Evolutionary conservation across 805 yeast species (phyloP).

Genomic region (Pichia gijzeniarum): DNA sequence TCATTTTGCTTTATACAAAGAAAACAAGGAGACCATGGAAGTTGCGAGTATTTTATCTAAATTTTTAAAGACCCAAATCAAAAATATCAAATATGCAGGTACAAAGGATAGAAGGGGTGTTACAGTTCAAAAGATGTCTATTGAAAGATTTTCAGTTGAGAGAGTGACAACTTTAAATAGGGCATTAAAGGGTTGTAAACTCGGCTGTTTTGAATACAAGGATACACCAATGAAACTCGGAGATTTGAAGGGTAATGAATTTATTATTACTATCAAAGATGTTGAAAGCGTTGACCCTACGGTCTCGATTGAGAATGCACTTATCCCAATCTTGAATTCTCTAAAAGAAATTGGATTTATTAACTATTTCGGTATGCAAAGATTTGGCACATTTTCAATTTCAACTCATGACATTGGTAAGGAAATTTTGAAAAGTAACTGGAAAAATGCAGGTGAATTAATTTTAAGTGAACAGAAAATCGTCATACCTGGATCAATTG

Average conservation of each 20-base stretch:
- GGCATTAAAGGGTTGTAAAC: slow-evolving; percentile 65
- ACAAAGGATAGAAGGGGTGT: slow-evolving; percentile 96
- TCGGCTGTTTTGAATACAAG: slow-evolving; percentile 74
- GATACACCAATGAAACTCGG: slow-evolving; percentile 66
- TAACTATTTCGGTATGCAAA: slow-evolving; percentile 96
- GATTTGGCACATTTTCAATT: slow-evolving; percentile 93
- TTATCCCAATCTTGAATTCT: slow-evolving; percentile 49
- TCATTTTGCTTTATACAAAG: slow-evolving; percentile 81
- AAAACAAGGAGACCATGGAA: slow-evolving; percentile 97
- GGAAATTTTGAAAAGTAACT: slow-evolving; percentile 60
- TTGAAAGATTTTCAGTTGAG: slow-evolving; percentile 62
- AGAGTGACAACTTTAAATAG: slow-evolving; percentile 72
- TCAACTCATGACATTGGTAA: slow-evolving; percentile 87
- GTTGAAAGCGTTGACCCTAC: slow-evolving; percentile 36
- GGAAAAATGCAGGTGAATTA: slow-evolving; percentile 74
- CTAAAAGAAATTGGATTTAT: slow-evolving; percentile 70
- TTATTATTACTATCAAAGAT: slow-evolving; percentile 76
- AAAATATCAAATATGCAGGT: slow-evolving; percentile 76
- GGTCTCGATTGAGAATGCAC: slow-evolving; percentile 36
- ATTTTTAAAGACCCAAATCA: slow-evolving; percentile 67
- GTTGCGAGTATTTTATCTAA: slow-evolving; percentile 71
- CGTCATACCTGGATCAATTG: slow-evolving; percentile 75
- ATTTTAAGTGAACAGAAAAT: slow-evolving; percentile 81
- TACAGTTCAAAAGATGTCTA: slow-evolving; percentile 76
- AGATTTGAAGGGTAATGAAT: slow-evolving; percentile 83